Percentiles rank a stretch among this genome's conserved stretches.
These are phyloP conservation scores for Russula vinacea DNA, from an alignment of 768 basidiomycete genomes.

Conservation along the genomic window DNA sequence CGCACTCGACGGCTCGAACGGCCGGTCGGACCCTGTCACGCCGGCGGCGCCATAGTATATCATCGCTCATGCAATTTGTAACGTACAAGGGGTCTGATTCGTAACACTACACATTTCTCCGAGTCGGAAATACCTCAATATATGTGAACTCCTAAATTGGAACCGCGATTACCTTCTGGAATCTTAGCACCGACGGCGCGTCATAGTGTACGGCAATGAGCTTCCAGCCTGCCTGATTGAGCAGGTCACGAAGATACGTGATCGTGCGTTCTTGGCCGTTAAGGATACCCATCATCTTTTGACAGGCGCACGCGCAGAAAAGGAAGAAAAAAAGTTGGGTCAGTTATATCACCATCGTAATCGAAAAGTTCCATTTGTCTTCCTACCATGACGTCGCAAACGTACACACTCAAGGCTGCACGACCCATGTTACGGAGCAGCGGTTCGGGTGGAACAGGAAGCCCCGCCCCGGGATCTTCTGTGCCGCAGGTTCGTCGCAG, in stretches of 20 bases:
- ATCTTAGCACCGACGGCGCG: background rate
- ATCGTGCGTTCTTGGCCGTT: conserved; percentile 11
- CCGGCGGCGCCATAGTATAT: too few species aligned
- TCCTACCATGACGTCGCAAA: conserved; percentile 29
- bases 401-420: conserved; percentile 24
- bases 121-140: background rate
- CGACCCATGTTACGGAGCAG: conserved; percentile 32
- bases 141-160: background rate
- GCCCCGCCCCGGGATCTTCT: conserved; percentile 26
- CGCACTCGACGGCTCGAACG: too few species aligned
- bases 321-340: background rate
- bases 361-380: background rate
- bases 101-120: background rate
- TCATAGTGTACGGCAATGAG: background rate
- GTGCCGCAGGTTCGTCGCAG: conserved; percentile 27
- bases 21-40: too few species aligned
- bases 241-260: conserved; percentile 10
- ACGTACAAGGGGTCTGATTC: background rate
- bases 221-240: background rate
- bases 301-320: background rate
- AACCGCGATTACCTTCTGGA: background rate
- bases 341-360: background rate
- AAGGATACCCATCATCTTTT: conserved; percentile 8
- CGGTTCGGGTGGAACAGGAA: conserved; percentile 29
- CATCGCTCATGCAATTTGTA: too few species aligned